These are phyloP conservation scores for Forsythia suspensa DNA, from an alignment of 257 asterid species.

Conservation along the genomic window DNA sequence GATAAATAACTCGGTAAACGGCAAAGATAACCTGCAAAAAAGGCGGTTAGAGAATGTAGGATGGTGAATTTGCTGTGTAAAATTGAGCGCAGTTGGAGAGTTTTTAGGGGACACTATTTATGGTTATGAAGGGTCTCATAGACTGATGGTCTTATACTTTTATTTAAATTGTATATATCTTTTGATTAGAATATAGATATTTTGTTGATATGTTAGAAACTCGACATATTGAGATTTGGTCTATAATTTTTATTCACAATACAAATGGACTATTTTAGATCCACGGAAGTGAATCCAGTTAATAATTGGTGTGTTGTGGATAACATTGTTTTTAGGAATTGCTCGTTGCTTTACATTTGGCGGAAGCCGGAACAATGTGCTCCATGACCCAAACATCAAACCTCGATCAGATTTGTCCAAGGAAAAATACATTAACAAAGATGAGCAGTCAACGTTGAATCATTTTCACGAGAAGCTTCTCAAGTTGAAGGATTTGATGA, in stretches of 20 bases:
- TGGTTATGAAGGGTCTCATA: background rate
- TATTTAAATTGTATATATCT: too few relatives aligned
- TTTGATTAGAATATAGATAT: too few relatives aligned
- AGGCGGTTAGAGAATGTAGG: background rate
- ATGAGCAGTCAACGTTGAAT: conserved; percentile 84
- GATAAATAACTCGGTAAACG: background rate
- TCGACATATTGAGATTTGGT: background rate
- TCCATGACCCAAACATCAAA: conserved; percentile 69
- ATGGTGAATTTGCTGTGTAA: background rate
- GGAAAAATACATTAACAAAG: conserved; percentile 85
- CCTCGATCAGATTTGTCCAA: conserved; percentile 81
- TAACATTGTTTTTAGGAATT: conserved; percentile 53
- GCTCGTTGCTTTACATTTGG: conserved; percentile 97
- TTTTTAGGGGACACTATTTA: background rate
- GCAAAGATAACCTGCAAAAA: background rate
- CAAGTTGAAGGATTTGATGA: conserved; percentile 84
- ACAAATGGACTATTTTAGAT: background rate
- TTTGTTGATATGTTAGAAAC: background rate
- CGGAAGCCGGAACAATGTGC: conserved; percentile 73
- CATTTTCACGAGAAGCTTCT: conserved; percentile 98
- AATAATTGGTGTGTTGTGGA: background rate
- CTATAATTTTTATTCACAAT: background rate
- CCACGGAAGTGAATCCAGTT: background rate
- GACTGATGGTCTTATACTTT: too few relatives aligned
- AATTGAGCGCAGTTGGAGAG: background rate